Conservation (phyloP, 2,329 filamentous ascomycete species). For the Sporothrix protearum region DNA sequence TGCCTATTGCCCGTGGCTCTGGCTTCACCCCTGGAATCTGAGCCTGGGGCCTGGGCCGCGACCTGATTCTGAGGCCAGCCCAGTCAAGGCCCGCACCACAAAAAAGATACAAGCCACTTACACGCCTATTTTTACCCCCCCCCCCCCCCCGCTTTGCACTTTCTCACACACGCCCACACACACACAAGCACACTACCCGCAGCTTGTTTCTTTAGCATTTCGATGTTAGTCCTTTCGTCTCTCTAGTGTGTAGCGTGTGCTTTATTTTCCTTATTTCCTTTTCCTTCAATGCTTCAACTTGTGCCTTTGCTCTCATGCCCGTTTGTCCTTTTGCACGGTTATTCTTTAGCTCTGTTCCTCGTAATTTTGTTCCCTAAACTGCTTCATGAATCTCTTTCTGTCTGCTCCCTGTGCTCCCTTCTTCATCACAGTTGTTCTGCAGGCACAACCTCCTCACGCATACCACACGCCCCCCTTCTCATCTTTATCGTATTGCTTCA, state of each 20-base stretch:
- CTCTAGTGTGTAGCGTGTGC: neutral
- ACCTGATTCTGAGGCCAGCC: constrained; percentile 10
- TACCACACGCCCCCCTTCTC: neutral
- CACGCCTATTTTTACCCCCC: constrained; percentile 2
- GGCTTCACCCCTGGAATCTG: neutral
- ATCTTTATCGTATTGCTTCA: neutral
- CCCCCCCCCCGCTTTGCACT: neutral
- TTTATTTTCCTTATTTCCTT: neutral
- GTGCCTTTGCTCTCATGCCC: neutral
- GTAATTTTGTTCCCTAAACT: neutral
- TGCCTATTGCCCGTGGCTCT: neutral
- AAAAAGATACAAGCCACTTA: constrained; percentile 14
- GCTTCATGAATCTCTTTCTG: neutral
- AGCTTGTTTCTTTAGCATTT: constrained; percentile 7
- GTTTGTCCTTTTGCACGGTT: neutral
- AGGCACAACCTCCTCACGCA: neutral
- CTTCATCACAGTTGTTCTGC: neutral
- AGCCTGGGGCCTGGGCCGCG: neutral
- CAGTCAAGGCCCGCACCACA: neutral
- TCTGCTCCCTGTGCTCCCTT: neutral
- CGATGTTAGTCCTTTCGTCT: neutral
- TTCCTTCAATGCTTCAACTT: neutral
- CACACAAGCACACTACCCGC: neutral
- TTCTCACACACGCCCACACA: neutral
- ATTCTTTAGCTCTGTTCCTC: neutral